Evolutionary conservation across 2,329 filamentous ascomycete genomes (phyloP).

Genomic region (Beauveria medogensis): DNA sequence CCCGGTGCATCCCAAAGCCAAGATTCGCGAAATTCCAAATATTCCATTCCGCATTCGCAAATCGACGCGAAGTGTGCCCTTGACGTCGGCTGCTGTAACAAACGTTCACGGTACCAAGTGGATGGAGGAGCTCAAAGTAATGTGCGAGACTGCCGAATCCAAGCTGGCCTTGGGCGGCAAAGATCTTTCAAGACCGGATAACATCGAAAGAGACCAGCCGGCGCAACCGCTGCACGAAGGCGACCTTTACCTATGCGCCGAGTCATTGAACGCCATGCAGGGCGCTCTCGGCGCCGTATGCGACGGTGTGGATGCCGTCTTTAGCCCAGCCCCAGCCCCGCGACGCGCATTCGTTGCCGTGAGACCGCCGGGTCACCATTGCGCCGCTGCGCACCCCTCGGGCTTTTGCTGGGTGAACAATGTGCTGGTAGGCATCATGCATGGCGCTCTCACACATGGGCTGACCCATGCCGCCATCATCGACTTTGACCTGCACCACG

Average conservation of each 20-base stretch:
- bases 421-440: slow-evolving; percentile 91
- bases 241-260: slow-evolving; percentile 82
- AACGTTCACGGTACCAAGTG: slow-evolving; percentile 86
- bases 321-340: slow-evolving; percentile 46
- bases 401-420: slow-evolving; percentile 99
- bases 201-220: slow-evolving; percentile 40
- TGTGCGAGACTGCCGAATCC: slow-evolving; percentile 74
- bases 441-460: slow-evolving; percentile 74
- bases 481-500: slow-evolving; percentile 87
- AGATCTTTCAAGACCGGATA: slow-evolving; percentile 63
- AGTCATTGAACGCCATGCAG: slow-evolving; percentile 81
- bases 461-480: slow-evolving; percentile 91
- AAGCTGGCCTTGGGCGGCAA: slow-evolving; percentile 71
- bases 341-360: slow-evolving; percentile 85
- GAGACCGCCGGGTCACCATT: slow-evolving; percentile 90
- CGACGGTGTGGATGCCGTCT: slow-evolving; percentile 83
- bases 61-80: slow-evolving; percentile 60
- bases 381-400: slow-evolving; percentile 79
- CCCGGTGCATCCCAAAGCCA: slow-evolving; percentile 56
- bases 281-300: slow-evolving; percentile 88
- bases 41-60: slow-evolving; percentile 81
- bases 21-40: slow-evolving; percentile 44
- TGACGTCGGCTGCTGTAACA: slow-evolving; percentile 71
- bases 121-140: slow-evolving; percentile 83
- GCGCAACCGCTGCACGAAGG: slow-evolving; percentile 68